A percentile compares a stretch with the other conserved stretches of the same genome.
These are phyloP conservation scores for Tubosaeta brunneosetosa DNA, from an alignment of 768 basidiomycete genomes.

Conservation along the genomic window DNA sequence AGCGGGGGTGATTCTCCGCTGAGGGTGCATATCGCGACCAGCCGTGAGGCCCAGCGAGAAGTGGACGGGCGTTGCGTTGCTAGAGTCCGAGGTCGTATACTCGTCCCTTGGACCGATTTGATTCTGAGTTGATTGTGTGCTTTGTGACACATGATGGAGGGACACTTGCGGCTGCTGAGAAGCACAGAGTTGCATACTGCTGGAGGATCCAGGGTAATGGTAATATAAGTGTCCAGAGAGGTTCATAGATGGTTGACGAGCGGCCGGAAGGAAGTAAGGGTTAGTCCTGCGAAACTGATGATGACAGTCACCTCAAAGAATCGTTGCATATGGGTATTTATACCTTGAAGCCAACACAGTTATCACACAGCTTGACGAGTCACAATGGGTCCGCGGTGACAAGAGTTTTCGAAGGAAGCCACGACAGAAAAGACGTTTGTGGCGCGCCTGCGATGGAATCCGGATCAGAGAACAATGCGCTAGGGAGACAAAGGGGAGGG, in stretches of 20 bases:
- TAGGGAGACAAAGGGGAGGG: constrained; percentile 2
- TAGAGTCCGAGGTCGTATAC: background rate
- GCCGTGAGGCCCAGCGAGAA: background rate
- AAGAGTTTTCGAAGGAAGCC: background rate
- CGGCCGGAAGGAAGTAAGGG: background rate
- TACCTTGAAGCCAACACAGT: constrained; percentile 11
- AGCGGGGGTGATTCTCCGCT: background rate
- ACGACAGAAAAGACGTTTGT: constrained; percentile 1
- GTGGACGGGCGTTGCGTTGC: background rate
- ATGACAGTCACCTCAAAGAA: constrained; percentile 1
- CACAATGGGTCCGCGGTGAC: background rate
- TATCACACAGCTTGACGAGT: background rate
- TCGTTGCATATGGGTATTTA: background rate
- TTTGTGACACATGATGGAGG: background rate
- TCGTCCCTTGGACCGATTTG: background rate
- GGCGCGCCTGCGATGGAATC: constrained; percentile 4
- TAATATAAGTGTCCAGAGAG: constrained; percentile 12
- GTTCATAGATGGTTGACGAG: constrained; percentile 11
- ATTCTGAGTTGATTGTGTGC: background rate
- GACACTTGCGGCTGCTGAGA: constrained; percentile 1
- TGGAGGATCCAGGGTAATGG: constrained; percentile 9
- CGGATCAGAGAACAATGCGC: constrained; percentile 5
- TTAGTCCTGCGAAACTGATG: constrained; percentile 2
- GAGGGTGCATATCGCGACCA: background rate
- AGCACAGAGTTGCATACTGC: background rate